phyloP scores from a whole-genome alignment of 2,329 filamentous ascomycete species.

The Aspergillus tanneri region DNA sequence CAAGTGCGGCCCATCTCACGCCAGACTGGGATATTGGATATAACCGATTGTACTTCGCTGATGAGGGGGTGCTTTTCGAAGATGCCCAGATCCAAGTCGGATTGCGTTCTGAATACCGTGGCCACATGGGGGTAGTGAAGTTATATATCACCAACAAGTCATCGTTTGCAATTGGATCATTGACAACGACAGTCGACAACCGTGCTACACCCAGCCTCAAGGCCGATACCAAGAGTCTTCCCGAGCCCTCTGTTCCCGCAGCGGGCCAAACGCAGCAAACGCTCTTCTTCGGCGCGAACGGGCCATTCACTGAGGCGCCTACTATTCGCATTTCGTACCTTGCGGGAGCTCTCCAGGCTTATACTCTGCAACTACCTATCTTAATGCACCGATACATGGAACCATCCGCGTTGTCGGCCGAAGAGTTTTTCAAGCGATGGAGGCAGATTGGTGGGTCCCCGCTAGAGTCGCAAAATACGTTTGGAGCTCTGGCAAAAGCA shows the following conservation, averaged over 20 bases:
- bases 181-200: constrained; percentile 90
- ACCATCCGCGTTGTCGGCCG: constrained; percentile 75
- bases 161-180: constrained; percentile 77
- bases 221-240: constrained; percentile 83
- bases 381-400: constrained; percentile 97
- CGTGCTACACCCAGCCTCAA: constrained; percentile 64
- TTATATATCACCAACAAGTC: constrained; percentile 96
- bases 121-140: constrained; percentile 93
- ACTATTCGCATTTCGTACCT: constrained; percentile 94
- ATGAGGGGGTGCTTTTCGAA: constrained; percentile 90
- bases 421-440: constrained; percentile 99
- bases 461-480: constrained; percentile 84
- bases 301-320: constrained; percentile 74
- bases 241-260: constrained; percentile 74
- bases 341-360: constrained; percentile 85
- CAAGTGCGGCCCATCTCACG: constrained; percentile 86
- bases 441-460: constrained; percentile 92
- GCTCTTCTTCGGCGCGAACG: constrained; percentile 86
- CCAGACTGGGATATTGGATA: constrained; percentile 94
- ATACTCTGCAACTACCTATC: constrained; percentile 87
- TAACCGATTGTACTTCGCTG: constrained; percentile 72
- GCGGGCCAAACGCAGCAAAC: constrained; percentile 85
- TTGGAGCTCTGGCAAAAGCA: constrained; percentile 63
- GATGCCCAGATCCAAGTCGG: constrained; percentile 93
- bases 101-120: constrained; percentile 87